These are phyloP conservation scores for Suhomyces prunicola DNA, from an alignment of 805 yeast genomes.

Conservation along the genomic window DNA sequence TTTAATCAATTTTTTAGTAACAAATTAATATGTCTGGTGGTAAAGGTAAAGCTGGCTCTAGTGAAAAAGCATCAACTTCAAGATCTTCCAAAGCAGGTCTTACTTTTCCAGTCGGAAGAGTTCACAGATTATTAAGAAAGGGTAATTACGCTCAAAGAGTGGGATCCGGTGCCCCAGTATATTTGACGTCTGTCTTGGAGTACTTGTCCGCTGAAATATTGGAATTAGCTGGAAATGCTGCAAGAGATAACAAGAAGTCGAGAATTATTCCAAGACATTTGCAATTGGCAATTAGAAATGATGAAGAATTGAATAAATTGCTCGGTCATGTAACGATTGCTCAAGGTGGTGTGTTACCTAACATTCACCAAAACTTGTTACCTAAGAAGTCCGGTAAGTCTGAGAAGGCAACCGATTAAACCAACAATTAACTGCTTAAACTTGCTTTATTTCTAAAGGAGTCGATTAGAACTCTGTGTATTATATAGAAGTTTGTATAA, in stretches of 20 bases:
- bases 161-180: constrained; percentile 99
- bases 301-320: constrained; percentile 95
- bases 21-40: constrained; percentile 70
- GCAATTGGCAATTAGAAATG: constrained; percentile 98
- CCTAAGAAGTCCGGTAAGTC: constrained; percentile 70
- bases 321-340: constrained; percentile 85
- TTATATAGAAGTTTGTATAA: constrained; percentile 2
- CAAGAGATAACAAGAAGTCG: constrained; percentile 61
- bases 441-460: not conserved
- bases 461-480: constrained; percentile 1
- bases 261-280: constrained; percentile 99
- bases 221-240: constrained; percentile 98
- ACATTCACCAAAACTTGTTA: constrained; percentile 89
- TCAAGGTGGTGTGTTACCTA: constrained; percentile 99
- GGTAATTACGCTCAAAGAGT: constrained; percentile 98
- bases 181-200: constrained; percentile 94
- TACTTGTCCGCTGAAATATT: constrained; percentile 97
- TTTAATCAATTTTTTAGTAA: not conserved
- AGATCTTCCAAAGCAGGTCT: constrained; percentile 99
- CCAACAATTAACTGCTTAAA: constrained; percentile 14
- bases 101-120: constrained; percentile 99
- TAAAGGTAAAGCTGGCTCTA: constrained; percentile 87
- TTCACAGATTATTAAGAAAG: constrained; percentile 92
- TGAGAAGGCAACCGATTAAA: constrained; percentile 44
- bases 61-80: constrained; percentile 91